A percentile compares a stretch with the other conserved stretches of the same genome.
These are phyloP conservation scores for Musa acuminata DNA, from an alignment of 176 grass and related monocot genomes.

Conservation along the genomic window DNA sequence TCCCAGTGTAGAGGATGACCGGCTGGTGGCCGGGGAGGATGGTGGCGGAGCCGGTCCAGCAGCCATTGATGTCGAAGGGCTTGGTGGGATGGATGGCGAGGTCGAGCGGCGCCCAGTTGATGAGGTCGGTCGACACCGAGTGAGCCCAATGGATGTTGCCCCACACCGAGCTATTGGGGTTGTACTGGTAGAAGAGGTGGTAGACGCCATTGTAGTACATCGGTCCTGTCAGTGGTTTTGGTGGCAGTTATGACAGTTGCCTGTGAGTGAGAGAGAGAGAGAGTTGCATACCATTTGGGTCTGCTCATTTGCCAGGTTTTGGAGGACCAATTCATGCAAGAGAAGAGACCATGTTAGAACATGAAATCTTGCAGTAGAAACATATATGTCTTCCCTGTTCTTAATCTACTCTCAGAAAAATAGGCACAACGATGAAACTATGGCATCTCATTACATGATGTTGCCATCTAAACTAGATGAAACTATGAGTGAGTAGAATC, in stretches of 20 bases:
- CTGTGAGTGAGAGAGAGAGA: background rate
- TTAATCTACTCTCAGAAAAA: too few relatives aligned
- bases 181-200: slow-evolving; percentile 79
- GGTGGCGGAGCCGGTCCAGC: slow-evolving; percentile 52
- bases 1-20: slow-evolving; percentile 52
- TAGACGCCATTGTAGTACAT: slow-evolving; percentile 58
- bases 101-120: slow-evolving; percentile 55
- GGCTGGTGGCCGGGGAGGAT: slow-evolving; percentile 21
- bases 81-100: slow-evolving; percentile 38
- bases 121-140: slow-evolving; percentile 58
- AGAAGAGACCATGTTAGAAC: background rate
- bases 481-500: too few relatives aligned
- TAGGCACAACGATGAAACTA: too few relatives aligned
- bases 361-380: background rate
- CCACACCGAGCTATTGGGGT: slow-evolving; percentile 31
- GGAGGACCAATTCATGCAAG: background rate
- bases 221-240: slow-evolving; percentile 28
- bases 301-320: slow-evolving; percentile 21
- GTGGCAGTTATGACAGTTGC: background rate
- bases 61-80: slow-evolving; percentile 41
- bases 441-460: too few relatives aligned
- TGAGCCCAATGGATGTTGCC: slow-evolving; percentile 68
- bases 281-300: slow-evolving; percentile 64
- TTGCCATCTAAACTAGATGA: too few relatives aligned
- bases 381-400: background rate